phyloP scores from a whole-genome alignment of 2,329 filamentous ascomycete species.

The Cercospora sp. region DNA sequence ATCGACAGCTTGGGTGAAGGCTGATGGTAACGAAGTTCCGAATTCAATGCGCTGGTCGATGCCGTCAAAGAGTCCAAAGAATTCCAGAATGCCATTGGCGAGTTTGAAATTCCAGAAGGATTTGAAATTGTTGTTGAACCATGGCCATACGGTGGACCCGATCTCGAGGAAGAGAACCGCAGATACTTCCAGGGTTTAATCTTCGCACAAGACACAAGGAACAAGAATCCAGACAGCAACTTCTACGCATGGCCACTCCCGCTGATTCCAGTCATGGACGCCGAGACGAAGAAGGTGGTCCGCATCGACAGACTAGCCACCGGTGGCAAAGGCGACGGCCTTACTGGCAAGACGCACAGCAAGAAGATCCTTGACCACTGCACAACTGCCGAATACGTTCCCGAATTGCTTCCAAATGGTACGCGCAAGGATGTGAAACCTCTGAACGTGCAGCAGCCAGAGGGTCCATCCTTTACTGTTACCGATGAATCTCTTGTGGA shows the following conservation, averaged over 20 bases:
- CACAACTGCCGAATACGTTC: constrained; percentile 52
- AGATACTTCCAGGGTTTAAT: constrained; percentile 38
- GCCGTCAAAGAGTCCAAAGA: constrained; percentile 51
- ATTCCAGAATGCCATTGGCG: constrained; percentile 33
- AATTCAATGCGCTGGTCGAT: constrained; percentile 51
- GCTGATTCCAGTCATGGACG: constrained; percentile 37
- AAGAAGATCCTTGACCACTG: constrained; percentile 50
- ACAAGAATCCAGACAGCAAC: constrained; percentile 46
- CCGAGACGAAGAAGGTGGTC: constrained; percentile 32
- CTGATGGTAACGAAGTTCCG: constrained; percentile 38
- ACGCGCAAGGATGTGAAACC: constrained; percentile 57
- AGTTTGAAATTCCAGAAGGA: constrained; percentile 35
- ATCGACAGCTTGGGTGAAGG: background rate
- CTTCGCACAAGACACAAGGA: constrained; percentile 36
- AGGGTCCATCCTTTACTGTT: constrained; percentile 66
- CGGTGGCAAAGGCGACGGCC: constrained; percentile 32
- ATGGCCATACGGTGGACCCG: constrained; percentile 37
- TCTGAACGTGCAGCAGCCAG: constrained; percentile 68
- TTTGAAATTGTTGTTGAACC: constrained; percentile 37
- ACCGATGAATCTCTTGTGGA: constrained; percentile 47
- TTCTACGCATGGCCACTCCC: constrained; percentile 39
- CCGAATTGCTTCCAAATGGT: constrained; percentile 43
- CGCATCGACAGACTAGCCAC: constrained; percentile 38
- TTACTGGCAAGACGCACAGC: constrained; percentile 43
- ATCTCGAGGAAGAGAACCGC: constrained; percentile 33